Percentiles rank a stretch among this genome's conserved stretches.
These are phyloP conservation scores for Globisporangium ultimum DNA, from an alignment of 352 stramenopile genomes.

Conservation along the genomic window DNA sequence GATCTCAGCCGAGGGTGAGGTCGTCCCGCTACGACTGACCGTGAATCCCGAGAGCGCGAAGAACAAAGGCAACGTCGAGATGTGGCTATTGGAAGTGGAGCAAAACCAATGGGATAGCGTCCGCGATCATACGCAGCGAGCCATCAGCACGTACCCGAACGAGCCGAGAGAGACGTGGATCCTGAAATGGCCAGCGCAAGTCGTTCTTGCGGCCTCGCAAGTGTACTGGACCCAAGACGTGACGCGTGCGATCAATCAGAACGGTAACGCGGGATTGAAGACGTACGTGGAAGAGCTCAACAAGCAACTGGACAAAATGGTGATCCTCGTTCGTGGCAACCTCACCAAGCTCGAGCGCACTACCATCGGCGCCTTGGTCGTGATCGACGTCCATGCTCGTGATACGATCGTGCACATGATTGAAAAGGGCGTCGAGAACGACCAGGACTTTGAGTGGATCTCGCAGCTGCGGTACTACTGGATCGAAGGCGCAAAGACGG, in stretches of 20 bases:
- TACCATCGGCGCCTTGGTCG: slow-evolving; percentile 90
- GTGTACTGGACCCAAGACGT: slow-evolving; percentile 95
- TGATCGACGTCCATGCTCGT: slow-evolving; percentile 91
- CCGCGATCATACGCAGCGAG: slow-evolving; percentile 86
- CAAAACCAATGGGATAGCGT: slow-evolving; percentile 90
- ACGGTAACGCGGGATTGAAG: slow-evolving; percentile 66
- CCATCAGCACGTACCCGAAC: slow-evolving; percentile 82
- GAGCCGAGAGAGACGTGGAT: slow-evolving; percentile 88
- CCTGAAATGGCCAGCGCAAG: slow-evolving; percentile 92
- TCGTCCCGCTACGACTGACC: slow-evolving; percentile 72
- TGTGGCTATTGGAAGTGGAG: slow-evolving; percentile 93
- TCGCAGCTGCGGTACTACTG: slow-evolving; percentile 94
- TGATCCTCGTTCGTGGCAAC: slow-evolving; percentile 90
- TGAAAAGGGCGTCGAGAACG: slow-evolving; percentile 81
- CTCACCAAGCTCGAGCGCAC: slow-evolving; percentile 90
- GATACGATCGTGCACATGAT: slow-evolving; percentile 93
- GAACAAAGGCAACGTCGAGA: slow-evolving; percentile 95
- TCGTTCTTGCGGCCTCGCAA: slow-evolving; percentile 90
- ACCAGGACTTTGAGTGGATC: slow-evolving; percentile 93
- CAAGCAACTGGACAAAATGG: slow-evolving; percentile 83
- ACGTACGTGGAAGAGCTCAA: slow-evolving; percentile 85
- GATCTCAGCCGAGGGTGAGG: slow-evolving; percentile 91
- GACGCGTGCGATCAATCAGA: slow-evolving; percentile 74
- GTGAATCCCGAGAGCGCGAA: slow-evolving; percentile 90
- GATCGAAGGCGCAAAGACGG: slow-evolving; percentile 60